phyloP scores from a whole-genome alignment of 2,329 filamentous ascomycete genomes.

The Botryotinia calthae region DNA sequence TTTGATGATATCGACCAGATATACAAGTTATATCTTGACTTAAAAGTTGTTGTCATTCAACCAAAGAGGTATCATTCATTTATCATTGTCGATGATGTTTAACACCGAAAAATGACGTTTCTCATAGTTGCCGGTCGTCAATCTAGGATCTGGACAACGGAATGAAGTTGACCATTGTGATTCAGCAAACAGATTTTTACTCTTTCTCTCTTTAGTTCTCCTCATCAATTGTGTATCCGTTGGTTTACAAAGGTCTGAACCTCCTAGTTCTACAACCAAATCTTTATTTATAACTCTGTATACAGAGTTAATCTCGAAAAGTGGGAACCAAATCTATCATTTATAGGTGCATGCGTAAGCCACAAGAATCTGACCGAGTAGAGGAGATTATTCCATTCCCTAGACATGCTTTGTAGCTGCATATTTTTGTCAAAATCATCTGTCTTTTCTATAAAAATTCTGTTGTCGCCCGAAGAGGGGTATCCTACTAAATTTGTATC shows the following conservation, averaged over 20 bases:
- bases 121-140: neutral
- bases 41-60: neutral
- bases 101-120: rapidly evolving
- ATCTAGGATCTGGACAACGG: neutral
- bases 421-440: neutral
- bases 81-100: neutral
- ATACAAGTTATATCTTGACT: neutral
- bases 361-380: neutral
- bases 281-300: neutral
- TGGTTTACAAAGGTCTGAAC: neutral
- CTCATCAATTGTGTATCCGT: neutral
- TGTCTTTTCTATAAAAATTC: neutral
- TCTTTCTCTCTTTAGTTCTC: neutral
- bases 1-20: neutral
- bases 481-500: neutral
- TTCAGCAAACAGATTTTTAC: neutral
- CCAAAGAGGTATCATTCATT: neutral
- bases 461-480: neutral
- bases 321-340: neutral
- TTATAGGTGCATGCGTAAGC: neutral
- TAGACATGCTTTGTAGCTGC: neutral
- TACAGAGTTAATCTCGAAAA: neutral
- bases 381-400: neutral
- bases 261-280: rapidly evolving
- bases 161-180: neutral